Conservation (phyloP, 1,284 basidiomycete species). For the Wallemia mellicola region DNA sequence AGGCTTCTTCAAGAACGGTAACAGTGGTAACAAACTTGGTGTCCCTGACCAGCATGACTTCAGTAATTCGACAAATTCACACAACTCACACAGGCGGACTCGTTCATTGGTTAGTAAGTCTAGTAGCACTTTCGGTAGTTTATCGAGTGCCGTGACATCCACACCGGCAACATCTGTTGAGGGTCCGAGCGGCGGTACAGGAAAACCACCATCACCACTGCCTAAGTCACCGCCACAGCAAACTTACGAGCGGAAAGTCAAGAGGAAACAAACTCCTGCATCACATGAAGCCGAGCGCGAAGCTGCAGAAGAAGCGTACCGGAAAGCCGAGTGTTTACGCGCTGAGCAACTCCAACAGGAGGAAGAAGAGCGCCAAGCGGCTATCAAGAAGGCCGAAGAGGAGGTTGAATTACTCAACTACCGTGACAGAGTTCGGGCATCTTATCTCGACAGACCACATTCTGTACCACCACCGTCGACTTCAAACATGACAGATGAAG, state of each 20-base stretch:
- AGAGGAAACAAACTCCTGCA: neutral
- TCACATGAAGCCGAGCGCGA: neutral
- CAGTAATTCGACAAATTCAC: neutral
- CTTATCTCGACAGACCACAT: neutral
- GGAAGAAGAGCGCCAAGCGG: neutral
- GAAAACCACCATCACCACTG: neutral
- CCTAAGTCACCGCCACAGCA: neutral
- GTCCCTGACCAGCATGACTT: neutral
- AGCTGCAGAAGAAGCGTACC: neutral
- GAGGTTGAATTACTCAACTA: neutral
- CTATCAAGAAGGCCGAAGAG: neutral
- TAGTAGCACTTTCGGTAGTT: neutral
- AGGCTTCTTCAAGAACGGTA: neutral
- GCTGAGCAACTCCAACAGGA: too few species aligned
- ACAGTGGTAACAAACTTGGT: neutral
- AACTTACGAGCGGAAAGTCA: neutral
- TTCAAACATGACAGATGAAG: neutral
- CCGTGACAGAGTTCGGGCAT: neutral
- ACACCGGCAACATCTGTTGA: neutral
- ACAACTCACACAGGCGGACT: neutral
- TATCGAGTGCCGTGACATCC: neutral
- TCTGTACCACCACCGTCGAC: neutral
- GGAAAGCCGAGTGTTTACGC: too few species aligned
- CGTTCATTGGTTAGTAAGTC: neutral
- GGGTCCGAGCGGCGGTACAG: too few species aligned